phyloP scores from a whole-genome alignment of 176 grass and related monocot species.

The Triticum monococcum region DNA sequence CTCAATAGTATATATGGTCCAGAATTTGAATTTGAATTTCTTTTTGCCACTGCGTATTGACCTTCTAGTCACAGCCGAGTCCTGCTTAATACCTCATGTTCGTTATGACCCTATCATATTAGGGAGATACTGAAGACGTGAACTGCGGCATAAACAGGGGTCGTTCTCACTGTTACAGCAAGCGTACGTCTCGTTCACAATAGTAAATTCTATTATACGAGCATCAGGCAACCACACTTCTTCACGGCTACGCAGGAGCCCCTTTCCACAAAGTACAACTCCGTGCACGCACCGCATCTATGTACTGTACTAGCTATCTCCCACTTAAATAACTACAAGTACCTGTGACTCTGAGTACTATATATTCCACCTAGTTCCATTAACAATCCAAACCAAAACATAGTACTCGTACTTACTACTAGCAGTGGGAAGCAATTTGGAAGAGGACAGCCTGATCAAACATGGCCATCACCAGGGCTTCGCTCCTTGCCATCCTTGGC shows the following conservation, averaged over 20 bases:
- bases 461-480: background rate
- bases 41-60: no score
- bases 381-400: slow-evolving; percentile 4
- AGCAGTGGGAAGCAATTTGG: background rate
- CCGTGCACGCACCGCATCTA: background rate
- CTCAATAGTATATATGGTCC: no score
- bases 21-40: no score
- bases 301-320: background rate
- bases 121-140: background rate
- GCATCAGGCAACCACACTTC: background rate
- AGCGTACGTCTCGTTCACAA: background rate
- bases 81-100: no score
- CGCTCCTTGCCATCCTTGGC: background rate
- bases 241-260: background rate
- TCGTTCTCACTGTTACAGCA: background rate
- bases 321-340: background rate
- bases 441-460: background rate
- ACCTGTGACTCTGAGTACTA: background rate
- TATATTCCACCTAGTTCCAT: background rate
- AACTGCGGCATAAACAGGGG: background rate
- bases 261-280: background rate
- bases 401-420: background rate
- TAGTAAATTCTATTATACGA: background rate
- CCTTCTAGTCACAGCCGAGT: no score
- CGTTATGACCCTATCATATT: background rate